phyloP scores from a whole-genome alignment of 345 rosid genomes.

The Theobroma cacao region DNA sequence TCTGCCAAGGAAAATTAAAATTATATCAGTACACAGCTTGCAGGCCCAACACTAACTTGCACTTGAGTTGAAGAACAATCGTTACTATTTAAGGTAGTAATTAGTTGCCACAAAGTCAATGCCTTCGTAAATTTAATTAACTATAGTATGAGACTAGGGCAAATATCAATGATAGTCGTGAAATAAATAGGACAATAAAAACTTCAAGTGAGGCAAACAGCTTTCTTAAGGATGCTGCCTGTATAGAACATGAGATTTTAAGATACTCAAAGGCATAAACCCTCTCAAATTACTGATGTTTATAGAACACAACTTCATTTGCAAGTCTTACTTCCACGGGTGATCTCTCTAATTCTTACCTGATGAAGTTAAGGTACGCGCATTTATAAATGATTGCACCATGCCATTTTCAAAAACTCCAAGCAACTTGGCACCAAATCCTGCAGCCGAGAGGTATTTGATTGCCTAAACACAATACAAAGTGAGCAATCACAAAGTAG shows the following conservation, averaged over 20 bases:
- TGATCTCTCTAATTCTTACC: slow-evolving; percentile 39
- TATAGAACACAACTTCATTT: not conserved
- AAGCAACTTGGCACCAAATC: slow-evolving; percentile 96
- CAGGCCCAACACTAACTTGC: slow-evolving; percentile 4
- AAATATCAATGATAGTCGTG: not conserved
- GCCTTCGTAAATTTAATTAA: not conserved
- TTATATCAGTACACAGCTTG: not conserved
- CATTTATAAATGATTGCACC: slow-evolving; percentile 91
- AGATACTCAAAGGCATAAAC: not conserved
- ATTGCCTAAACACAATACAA: slow-evolving; percentile 57
- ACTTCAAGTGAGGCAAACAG: not conserved
- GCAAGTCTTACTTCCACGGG: not conserved
- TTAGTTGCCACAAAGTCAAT: not conserved
- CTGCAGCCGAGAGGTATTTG: slow-evolving; percentile 93
- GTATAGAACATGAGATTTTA: not conserved
- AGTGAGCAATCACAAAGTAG: slow-evolving; percentile 19
- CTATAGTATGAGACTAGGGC: not conserved
- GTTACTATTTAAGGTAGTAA: not conserved
- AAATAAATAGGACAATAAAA: slow-evolving; percentile 2
- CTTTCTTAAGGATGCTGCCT: not conserved
- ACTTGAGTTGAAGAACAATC: not conserved
- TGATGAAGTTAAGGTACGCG: slow-evolving; percentile 71
- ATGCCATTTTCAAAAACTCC: slow-evolving; percentile 92
- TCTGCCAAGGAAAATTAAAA: slow-evolving; percentile 43
- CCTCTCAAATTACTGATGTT: not conserved